Conservation (phyloP, 2,329 filamentous ascomycete genomes). For the Diaporthe ampelina region DNA sequence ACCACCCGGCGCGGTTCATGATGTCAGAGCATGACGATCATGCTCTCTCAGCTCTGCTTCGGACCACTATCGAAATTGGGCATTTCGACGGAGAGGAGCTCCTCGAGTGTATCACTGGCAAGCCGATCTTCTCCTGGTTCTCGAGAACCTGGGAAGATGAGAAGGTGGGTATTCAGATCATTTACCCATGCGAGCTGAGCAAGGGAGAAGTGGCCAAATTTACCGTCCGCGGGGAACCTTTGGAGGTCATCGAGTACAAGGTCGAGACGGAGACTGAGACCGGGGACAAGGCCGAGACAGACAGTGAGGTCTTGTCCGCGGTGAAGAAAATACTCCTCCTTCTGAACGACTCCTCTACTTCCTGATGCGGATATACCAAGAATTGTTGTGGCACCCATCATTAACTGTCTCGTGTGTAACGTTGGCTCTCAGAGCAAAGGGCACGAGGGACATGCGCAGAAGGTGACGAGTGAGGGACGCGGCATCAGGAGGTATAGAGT, state of each 20-base stretch:
- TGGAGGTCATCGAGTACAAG: background rate
- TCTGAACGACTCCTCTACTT: background rate
- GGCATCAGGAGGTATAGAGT: too few species aligned
- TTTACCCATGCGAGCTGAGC: conserved; percentile 5
- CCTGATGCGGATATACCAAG: background rate
- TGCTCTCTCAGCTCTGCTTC: background rate
- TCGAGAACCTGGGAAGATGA: background rate
- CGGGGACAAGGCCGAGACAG: background rate
- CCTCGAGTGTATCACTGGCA: background rate
- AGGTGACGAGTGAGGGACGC: too few species aligned
- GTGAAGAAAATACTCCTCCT: background rate
- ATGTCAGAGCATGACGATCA: background rate
- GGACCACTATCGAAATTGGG: background rate
- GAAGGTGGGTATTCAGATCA: background rate
- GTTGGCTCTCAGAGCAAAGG: background rate
- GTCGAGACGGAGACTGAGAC: background rate
- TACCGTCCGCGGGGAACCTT: background rate
- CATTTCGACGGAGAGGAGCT: background rate
- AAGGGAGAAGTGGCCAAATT: background rate
- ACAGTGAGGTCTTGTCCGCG: too few species aligned
- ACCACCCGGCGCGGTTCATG: background rate
- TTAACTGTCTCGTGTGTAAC: background rate
- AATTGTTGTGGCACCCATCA: background rate
- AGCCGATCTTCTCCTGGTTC: background rate
- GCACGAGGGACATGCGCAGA: too few species aligned